Evolutionary conservation across 192 early-diverging fungal genomes (phyloP).

Genomic region (Linnemannia exigua): DNA sequence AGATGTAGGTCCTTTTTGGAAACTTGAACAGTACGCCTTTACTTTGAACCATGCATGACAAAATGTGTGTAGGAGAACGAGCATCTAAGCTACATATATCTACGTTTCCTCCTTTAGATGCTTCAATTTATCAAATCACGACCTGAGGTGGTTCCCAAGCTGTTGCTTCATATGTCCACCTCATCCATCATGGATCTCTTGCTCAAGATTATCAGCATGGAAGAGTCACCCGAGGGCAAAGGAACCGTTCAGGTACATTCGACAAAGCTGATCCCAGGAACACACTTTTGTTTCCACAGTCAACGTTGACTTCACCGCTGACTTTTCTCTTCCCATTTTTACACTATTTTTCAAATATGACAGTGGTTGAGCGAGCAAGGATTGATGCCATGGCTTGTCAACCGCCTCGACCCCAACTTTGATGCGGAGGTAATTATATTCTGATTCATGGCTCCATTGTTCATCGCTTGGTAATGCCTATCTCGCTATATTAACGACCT

Average conservation of each 20-base stretch:
- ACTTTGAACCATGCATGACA: background rate
- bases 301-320: background rate
- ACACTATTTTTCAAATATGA: background rate
- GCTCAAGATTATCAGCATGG: constrained; percentile 91
- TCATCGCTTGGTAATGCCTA: too few relatives aligned
- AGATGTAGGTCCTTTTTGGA: constrained; percentile 64
- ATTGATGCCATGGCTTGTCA: constrained; percentile 81
- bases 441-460: too few relatives aligned
- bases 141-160: constrained; percentile 78
- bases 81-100: background rate
- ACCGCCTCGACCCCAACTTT: constrained; percentile 79
- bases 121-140: constrained; percentile 85
- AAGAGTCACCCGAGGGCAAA: constrained; percentile 86
- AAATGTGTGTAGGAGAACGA: too few relatives aligned
- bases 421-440: constrained; percentile 76
- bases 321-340: background rate
- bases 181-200: constrained; percentile 91
- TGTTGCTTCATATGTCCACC: constrained; percentile 86
- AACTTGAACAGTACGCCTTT: too few relatives aligned
- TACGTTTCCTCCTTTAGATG: constrained; percentile 66
- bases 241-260: constrained; percentile 82
- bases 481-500: background rate
- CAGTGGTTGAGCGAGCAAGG: constrained; percentile 90
- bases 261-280: background rate
- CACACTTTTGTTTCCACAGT: background rate